Evolutionary conservation across 2,329 filamentous ascomycete species (phyloP).

Genomic region (Trichoderma guizhouense): DNA sequence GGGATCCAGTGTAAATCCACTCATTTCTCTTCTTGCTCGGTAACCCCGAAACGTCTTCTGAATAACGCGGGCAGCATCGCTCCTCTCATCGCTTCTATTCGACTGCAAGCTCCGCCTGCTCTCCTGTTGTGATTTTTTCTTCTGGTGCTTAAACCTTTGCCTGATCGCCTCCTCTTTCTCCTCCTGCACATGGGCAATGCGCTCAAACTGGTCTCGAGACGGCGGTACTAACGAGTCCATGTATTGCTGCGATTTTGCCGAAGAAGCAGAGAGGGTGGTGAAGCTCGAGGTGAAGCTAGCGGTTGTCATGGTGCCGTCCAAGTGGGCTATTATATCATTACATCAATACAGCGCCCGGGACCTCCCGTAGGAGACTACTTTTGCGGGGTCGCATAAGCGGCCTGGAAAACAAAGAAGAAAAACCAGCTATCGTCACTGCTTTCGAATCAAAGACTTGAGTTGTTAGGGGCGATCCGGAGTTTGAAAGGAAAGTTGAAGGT

Average conservation of each 20-base stretch:
- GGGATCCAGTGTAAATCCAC: slow-evolving; percentile 66
- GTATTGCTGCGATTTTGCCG: slow-evolving; percentile 41
- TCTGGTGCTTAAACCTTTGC: slow-evolving; percentile 38
- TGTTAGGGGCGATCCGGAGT: neutral
- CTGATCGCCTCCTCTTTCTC: slow-evolving; percentile 43
- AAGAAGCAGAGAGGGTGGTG: neutral
- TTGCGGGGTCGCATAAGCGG: slow-evolving; percentile 17
- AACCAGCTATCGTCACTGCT: neutral
- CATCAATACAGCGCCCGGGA: neutral
- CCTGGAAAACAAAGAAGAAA: neutral
- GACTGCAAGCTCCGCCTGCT: slow-evolving; percentile 26
- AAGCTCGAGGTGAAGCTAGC: slow-evolving; percentile 16
- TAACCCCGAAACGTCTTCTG: slow-evolving; percentile 78
- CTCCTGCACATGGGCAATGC: slow-evolving; percentile 49
- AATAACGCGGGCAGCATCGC: slow-evolving; percentile 54
- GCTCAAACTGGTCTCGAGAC: slow-evolving; percentile 44
- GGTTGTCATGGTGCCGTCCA: slow-evolving; percentile 12
- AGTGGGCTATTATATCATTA: neutral
- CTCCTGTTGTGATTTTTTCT: slow-evolving; percentile 34
- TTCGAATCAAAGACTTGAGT: neutral
- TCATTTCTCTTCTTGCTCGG: slow-evolving; percentile 65
- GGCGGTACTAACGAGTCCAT: slow-evolving; percentile 50
- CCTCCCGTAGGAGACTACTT: slow-evolving; percentile 14
- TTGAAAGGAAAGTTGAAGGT: neutral
- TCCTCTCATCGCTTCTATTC: slow-evolving; percentile 23